Base-by-base conservation (phyloP, 1,284 basidiomycete species). In the Polyporus tsugae region DNA sequence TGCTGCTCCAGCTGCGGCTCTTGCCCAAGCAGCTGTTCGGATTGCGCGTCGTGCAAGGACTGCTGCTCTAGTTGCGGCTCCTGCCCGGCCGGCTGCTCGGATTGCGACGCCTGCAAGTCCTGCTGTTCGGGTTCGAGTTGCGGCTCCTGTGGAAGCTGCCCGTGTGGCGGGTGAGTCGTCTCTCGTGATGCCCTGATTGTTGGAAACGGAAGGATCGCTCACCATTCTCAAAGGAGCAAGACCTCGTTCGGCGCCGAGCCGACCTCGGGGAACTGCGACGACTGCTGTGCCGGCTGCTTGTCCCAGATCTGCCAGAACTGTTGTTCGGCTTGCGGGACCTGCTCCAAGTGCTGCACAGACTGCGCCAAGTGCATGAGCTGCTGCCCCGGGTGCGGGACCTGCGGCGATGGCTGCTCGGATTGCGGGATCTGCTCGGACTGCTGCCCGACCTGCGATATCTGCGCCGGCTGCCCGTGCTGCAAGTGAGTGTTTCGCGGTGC, bases 241-340 rank as follows among this genome's bases (percentile, higher is more conserved):
- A 49, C 22, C 22, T 49, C 46, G 46, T 49, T 49, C 46, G 46
- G 46, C 46, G 46, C 46, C 22, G 46, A 49, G 9, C 46, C 46
- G n/a, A 49, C 46, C 22, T 49, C 46, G 7, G 22, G 46, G 2
- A 41, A 0, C 46, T 49, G 42, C 42, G 17, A 44, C 42, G 17
- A 44, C 17, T 44, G 46, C 46, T 49, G 46, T 9, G 9, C 10
- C 46, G 22, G 46, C n/a, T 49, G 46, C 46, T 25, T n/a, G n/a
- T 22, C 46, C 22, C 46, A 49, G n/a, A 11, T 49, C 46, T 49
- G 46, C 46, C 46, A 49, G n/a, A 49, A 49, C 46, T 49, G 46
- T 22, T 49, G 46, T 22, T 25, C 10, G n/a, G 22, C 46, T n/a
- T 49, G 46, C 46, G 46, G 46, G 46, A 9, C 46, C 46, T 49